Evolutionary conservation across 2,329 filamentous ascomycete genomes (phyloP), one percentile per base, ranked within the genome.

Genomic region (Fusarium brachygibbosum): DNA sequence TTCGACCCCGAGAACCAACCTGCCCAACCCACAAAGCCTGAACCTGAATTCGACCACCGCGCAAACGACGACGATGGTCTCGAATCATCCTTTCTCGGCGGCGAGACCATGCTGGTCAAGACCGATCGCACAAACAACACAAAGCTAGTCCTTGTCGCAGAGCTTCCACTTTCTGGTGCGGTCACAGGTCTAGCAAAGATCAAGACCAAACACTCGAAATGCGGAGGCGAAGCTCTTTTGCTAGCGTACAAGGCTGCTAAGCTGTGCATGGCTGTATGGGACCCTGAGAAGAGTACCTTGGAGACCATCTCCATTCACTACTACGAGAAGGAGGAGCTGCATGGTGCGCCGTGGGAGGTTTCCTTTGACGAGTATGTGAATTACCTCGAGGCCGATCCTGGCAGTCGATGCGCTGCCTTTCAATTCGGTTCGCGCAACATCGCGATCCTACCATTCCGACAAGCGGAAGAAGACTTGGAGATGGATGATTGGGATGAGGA

Each of bases 241-340:
- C 80, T 98, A 59, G 91, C 93, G 1, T 92, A 95, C 80, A 91
- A 92, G 76, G 94, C 97, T 81, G 96, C 96, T 41, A 97, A 97
- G 81, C 86, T 98, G 76, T 97, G 93, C 79, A 84, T 99, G 79
- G 86, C 97, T 58, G 93, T 98, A 82, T 99, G 96, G 96, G 93
- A 98, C 77, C 90, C 93, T 11, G 89, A 91, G 77, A 89, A 88
- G 71, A 86, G 92, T 79, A 88, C 88, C 52, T 90, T 98, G 73
- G 90, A 91, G 73, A 98, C 95, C 54, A 88, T 96, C 68, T 98
- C 95, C 52, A 95, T 99, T 75, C 96, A 99, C 82, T 98, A 94
- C 84, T 99, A 98, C 81, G 96, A 99, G 79, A 93, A 96, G 78
- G 94, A 98, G 76, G 94, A 97, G 77, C 84, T 95, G 66, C 89